Evolutionary conservation across 768 basidiomycete genomes (phyloP).

Genomic region (Pulveroboletus ravenelii): DNA sequence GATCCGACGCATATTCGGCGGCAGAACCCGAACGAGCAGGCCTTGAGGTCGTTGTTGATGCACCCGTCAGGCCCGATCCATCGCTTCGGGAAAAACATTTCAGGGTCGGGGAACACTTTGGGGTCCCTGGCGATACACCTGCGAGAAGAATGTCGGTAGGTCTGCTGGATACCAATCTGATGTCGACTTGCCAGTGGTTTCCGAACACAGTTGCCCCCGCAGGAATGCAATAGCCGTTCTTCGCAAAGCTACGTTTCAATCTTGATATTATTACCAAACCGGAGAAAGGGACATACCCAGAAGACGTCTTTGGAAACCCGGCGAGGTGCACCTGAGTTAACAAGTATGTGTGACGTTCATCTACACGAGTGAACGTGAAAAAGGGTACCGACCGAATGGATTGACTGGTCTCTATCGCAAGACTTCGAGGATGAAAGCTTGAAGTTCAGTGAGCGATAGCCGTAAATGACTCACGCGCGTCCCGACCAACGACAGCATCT

Average conservation of each 20-base stretch:
- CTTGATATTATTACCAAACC: too few species aligned
- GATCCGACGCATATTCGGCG: too few species aligned
- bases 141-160: too few species aligned
- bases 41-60: too few species aligned
- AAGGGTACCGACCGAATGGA: constrained; percentile 20
- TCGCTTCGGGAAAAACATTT: constrained; percentile 51
- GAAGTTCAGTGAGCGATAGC: constrained; percentile 28
- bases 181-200: constrained; percentile 19
- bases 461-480: neutral
- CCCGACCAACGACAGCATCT: constrained; percentile 34
- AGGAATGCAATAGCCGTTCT: constrained; percentile 35
- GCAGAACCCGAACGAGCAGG: too few species aligned
- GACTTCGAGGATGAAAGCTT: constrained; percentile 36
- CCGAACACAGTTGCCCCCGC: constrained; percentile 19
- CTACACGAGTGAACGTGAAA: neutral
- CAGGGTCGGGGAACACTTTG: constrained; percentile 31
- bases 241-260: neutral
- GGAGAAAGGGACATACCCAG: constrained; percentile 17
- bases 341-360: neutral
- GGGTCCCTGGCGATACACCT: constrained; percentile 21
- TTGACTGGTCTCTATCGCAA: constrained; percentile 38
- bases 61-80: constrained; percentile 36
- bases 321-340: constrained; percentile 17
- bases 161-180: neutral
- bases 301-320: constrained; percentile 24